Base-by-base conservation (phyloP, 1,284 basidiomycete genomes). In the Sporisorium graminicola region DNA sequence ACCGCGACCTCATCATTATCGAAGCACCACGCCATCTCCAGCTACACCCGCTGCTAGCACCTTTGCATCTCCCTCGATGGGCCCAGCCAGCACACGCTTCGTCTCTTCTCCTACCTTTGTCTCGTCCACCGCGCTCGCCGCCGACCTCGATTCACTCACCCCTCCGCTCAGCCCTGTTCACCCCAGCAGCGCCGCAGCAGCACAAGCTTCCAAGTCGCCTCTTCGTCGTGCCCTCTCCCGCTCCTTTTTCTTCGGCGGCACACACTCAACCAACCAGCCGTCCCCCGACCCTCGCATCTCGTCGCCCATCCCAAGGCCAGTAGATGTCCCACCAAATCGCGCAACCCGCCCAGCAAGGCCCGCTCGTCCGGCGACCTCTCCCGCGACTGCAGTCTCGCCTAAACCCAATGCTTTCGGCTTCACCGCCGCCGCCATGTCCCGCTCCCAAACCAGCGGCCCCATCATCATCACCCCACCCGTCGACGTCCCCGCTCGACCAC, bases 31-130 rank as follows among this genome's bases (percentile, higher is more conserved):
- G 8, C 26, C 70, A 3, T 73, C 70, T 13, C 59, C 64, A 7
- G 53, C 64, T 12, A 66, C 67, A 2, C 57, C 67, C 7, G 44
- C 57, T 31, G 58, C 61, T n/a, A 46, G 44, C 33, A 33, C 60
- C 8, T 62, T 58, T 22, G 42, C 59, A 16, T 54, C 56, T 18
- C 24, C 14, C 4, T 37, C 46, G 20, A 52, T 47, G 9, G 40
- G 29, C 16, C 44, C 55, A 12, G 44, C 50, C 31, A 63, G 58
- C 58, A 22, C 65, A 29, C 60, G 67, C 31, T 40, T 64, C 47
- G 67, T 70, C 40, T 70, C 61, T 16, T 60, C 61, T 2, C 67
- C 67, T 18, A 70, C 67, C 26, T 70, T 70, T 31, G 61, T 70
- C 42, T 70, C 67, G 1, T 70, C 67, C 16, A 64, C 61, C 12